Base-by-base conservation (phyloP, 441 rosid species). In the Corymbia citriodora region DNA sequence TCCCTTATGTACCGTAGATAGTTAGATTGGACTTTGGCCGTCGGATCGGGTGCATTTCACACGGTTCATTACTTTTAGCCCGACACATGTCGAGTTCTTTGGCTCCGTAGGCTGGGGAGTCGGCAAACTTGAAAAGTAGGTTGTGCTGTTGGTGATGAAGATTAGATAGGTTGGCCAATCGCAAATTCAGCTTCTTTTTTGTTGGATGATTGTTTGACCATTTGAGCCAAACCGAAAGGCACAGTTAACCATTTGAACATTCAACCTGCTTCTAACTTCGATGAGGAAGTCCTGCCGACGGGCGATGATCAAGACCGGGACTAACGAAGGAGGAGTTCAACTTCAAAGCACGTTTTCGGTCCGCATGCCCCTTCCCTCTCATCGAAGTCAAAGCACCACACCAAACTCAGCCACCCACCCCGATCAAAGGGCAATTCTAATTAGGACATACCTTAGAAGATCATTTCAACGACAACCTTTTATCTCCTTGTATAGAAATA, bases 281-380 rank as follows among this genome's bases (percentile, higher is more conserved):
- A 68, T 68, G 17, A 17, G 9, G 79, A 31, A 70, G 79, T 70
- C 36, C 79, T 18, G 79, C 45, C 9, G 45, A 31, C 79, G 21
- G 79, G 16, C 72, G 90, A 90, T 90, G 92, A 81, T 0, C 54
- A 45, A 48, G 87, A 89, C 3, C 55, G 10, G 2, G 91, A 65
- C 72, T 31, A 14, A 92, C 93, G 89, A 68, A 89, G 25, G 16
- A 55, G 16, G 33, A 33, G 33, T 33, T 33, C 59, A 90, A 93
- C 90, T 59, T 65, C 79, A 65, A 92, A 89, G 83, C 87, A 11
- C 70, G 90, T 91, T 92, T 92, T 92, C 83, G 49, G 91, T 88
- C 83, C 5, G 17, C 52, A 40, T 74, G 29, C 25, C 50, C 49
- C 27, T 15, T 74, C 21, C 21, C 21, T 16, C 50, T 40, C 50